These are phyloP conservation scores for Ceratocystis diversiconidia DNA, from an alignment of 2,329 filamentous ascomycete species.

Conservation along the genomic window DNA sequence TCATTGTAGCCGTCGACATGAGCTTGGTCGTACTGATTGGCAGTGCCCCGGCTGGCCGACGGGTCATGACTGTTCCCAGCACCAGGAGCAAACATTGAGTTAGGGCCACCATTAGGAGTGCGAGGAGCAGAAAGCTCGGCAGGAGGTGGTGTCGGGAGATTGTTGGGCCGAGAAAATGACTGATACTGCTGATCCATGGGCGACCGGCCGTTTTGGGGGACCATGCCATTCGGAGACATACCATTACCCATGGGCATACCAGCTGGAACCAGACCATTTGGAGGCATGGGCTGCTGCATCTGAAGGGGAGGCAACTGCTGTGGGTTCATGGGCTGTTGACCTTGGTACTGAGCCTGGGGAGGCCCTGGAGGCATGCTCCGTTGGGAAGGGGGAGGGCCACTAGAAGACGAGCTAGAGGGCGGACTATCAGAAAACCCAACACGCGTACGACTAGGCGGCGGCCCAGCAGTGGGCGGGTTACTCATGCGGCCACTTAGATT, in stretches of 20 bases:
- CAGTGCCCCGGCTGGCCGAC: background rate
- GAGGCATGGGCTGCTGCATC: constrained; percentile 5
- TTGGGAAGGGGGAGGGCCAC: constrained; percentile 4
- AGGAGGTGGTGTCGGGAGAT: constrained; percentile 8
- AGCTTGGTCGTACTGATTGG: background rate
- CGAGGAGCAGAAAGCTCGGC: constrained; percentile 8
- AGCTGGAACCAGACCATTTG: constrained; percentile 8
- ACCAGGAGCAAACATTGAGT: constrained; percentile 16
- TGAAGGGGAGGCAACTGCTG: background rate
- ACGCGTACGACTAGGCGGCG: constrained; percentile 25
- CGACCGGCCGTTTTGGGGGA: constrained; percentile 1
- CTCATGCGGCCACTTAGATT: constrained; percentile 44
- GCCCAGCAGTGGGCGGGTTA: constrained; percentile 25
- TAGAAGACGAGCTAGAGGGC: constrained; percentile 22
- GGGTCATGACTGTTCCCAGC: constrained; percentile 10
- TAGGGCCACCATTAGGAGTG: background rate
- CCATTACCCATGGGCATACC: constrained; percentile 6
- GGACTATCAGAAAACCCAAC: constrained; percentile 46
- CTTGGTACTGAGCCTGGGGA: background rate
- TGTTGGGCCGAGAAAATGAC: constrained; percentile 13
- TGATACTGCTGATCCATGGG: constrained; percentile 11
- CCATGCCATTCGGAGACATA: constrained; percentile 10
- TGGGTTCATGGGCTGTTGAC: constrained; percentile 2
- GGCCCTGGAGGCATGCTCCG: background rate
- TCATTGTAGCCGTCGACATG: constrained; percentile 8